These are phyloP conservation scores for Aciculoconidium aculeatum DNA, from an alignment of 805 yeast species.

Conservation along the genomic window DNA sequence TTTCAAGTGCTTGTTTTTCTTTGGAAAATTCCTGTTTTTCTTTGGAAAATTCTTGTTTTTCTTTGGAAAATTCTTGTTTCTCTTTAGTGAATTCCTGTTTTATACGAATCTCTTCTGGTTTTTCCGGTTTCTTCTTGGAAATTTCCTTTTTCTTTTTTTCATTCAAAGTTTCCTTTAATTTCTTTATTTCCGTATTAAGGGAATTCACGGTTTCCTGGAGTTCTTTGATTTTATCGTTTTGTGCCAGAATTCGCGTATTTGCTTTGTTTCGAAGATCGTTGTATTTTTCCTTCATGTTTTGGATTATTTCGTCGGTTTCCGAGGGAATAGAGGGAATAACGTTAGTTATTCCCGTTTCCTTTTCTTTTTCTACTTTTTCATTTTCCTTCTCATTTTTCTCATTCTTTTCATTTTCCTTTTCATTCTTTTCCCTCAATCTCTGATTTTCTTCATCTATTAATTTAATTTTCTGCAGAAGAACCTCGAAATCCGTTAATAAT, in stretches of 20 bases:
- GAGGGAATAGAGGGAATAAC: constrained; percentile 42
- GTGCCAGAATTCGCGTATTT: constrained; percentile 17
- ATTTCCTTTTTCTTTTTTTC: constrained; percentile 10
- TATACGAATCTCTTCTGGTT: constrained; percentile 8
- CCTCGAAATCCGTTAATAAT: constrained; percentile 35
- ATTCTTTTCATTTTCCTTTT: constrained; percentile 55
- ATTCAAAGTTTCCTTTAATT: constrained; percentile 10
- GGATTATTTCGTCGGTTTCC: constrained; percentile 21
- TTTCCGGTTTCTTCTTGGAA: constrained; percentile 11
- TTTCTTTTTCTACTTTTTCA: too few species aligned
- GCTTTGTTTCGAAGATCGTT: constrained; percentile 24
- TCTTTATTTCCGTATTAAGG: constrained; percentile 17
- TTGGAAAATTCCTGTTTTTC: constrained; percentile 8
- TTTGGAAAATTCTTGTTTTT: constrained; percentile 12
- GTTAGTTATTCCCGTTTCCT: too few species aligned
- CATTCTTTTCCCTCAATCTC: constrained; percentile 44
- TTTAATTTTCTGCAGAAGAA: constrained; percentile 45
- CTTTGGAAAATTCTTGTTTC: constrained; percentile 6
- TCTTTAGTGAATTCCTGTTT: constrained; percentile 17
- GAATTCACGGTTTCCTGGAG: constrained; percentile 18
- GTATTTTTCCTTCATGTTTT: constrained; percentile 25
- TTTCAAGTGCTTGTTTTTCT: constrained; percentile 10
- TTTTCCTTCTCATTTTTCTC: constrained; percentile 39
- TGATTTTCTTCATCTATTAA: constrained; percentile 48
- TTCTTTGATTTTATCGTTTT: constrained; percentile 21